A percentile compares a stretch with the other conserved stretches of the same genome.
Conservation (phyloP, 768 basidiomycete species). For the Aureoboletus auriporus region DNA sequence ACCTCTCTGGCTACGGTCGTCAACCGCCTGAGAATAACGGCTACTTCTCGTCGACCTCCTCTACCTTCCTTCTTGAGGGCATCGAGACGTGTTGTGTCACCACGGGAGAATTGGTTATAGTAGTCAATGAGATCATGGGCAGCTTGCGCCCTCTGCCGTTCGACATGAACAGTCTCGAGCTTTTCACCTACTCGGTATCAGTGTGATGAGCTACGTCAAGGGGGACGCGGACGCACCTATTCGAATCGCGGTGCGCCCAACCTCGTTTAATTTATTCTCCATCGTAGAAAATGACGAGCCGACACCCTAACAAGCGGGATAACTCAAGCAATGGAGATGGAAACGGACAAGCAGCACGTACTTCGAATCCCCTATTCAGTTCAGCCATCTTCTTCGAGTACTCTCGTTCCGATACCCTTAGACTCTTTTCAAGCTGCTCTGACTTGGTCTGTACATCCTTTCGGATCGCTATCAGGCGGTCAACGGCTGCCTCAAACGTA, state of each 20-base stretch:
- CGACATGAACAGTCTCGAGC: conserved; percentile 89
- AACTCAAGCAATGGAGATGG: not conserved
- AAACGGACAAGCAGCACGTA: conserved; percentile 31
- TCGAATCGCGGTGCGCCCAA: conserved; percentile 89
- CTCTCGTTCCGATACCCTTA: conserved; percentile 83
- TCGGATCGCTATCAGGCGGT: conserved; percentile 79
- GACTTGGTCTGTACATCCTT: conserved; percentile 89
- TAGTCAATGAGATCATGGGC: conserved; percentile 91
- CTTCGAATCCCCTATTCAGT: conserved; percentile 91
- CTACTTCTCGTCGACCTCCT: conserved; percentile 84
- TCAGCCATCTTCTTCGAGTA: conserved; percentile 95
- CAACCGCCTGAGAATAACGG: conserved; percentile 79
- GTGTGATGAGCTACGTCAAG: not conserved
- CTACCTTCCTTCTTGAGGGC: conserved; percentile 81
- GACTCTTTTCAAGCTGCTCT: conserved; percentile 89
- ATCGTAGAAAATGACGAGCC: conserved; percentile 84
- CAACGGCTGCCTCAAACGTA: conserved; percentile 89
- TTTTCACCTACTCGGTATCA: conserved; percentile 68
- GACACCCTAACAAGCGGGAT: conserved; percentile 56
- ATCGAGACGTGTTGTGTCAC: conserved; percentile 72
- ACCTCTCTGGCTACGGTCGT: conserved; percentile 91
- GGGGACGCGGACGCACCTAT: conserved; percentile 54
- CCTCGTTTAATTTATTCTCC: conserved; percentile 88
- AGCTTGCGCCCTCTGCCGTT: conserved; percentile 89
- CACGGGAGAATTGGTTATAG: conserved; percentile 87